Evolutionary conservation across 805 yeast species (phyloP).

Genomic region (Candida peoriensis): DNA sequence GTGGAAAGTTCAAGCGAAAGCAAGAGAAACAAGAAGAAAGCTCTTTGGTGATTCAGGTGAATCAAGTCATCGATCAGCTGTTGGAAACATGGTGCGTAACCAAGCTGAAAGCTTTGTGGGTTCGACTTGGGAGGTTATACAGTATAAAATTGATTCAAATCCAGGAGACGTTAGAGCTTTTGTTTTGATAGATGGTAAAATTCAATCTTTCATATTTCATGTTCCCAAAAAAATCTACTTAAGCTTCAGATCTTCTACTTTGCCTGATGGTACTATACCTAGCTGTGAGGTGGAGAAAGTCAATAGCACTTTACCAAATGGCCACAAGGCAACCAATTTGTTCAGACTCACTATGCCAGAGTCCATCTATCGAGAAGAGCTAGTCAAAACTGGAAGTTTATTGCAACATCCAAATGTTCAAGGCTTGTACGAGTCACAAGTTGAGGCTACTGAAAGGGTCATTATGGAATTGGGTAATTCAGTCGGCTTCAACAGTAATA

Average conservation of each 20-base stretch:
- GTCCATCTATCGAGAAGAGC: constrained; percentile 48
- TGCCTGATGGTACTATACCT: constrained; percentile 38
- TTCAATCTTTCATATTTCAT: constrained; percentile 68
- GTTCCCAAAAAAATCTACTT: constrained; percentile 72
- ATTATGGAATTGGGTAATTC: constrained; percentile 73
- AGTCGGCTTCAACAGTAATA: constrained; percentile 62
- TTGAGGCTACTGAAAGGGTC: constrained; percentile 65
- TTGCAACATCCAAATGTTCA: constrained; percentile 55
- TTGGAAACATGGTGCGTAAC: constrained; percentile 64
- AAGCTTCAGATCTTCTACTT: constrained; percentile 47
- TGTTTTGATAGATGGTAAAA: constrained; percentile 61
- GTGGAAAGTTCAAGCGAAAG: constrained; percentile 77
- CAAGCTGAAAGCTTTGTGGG: constrained; percentile 79
- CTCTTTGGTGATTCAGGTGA: constrained; percentile 68
- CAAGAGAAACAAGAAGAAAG: constrained; percentile 64
- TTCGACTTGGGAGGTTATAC: constrained; percentile 81
- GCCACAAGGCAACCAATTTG: constrained; percentile 45
- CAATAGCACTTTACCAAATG: constrained; percentile 64
- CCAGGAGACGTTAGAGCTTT: constrained; percentile 79
- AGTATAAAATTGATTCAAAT: constrained; percentile 49
- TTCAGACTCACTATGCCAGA: constrained; percentile 72
- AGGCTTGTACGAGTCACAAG: constrained; percentile 73
- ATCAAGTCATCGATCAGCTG: constrained; percentile 49
- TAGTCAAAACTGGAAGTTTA: constrained; percentile 52
- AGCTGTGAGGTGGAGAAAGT: constrained; percentile 56